Conservation (phyloP, 805 yeast species). For the Yarrowia yakushimensis region DNA sequence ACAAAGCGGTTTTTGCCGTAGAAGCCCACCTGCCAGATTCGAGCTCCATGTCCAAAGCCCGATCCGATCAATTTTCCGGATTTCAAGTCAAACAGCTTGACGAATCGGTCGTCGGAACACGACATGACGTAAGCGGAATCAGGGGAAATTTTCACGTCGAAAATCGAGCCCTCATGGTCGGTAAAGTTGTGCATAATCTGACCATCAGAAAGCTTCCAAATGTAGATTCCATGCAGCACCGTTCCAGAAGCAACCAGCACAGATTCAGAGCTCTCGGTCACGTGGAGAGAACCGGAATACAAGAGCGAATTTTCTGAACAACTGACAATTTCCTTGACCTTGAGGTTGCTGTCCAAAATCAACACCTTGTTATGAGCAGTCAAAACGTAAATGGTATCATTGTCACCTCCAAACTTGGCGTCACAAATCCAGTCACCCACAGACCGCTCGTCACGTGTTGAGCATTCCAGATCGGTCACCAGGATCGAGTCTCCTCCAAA, state of each 20-base stretch:
- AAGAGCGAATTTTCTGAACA: conserved; percentile 75
- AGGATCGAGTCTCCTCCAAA: conserved; percentile 75
- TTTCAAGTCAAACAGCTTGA: conserved; percentile 65
- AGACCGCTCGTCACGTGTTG: conserved; percentile 36
- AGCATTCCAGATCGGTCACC: conserved; percentile 40
- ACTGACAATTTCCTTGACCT: conserved; percentile 39
- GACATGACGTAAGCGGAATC: conserved; percentile 58
- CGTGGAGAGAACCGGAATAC: conserved; percentile 75
- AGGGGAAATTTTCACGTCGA: conserved; percentile 64
- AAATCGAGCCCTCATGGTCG: conserved; percentile 89
- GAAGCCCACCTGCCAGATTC: conserved; percentile 83
- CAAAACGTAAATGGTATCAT: conserved; percentile 48
- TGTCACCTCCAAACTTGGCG: conserved; percentile 48
- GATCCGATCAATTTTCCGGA: conserved; percentile 60
- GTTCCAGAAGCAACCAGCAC: conserved; percentile 83
- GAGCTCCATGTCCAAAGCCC: conserved; percentile 96
- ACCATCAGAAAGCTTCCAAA: conserved; percentile 54
- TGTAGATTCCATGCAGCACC: conserved; percentile 78
- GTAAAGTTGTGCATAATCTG: conserved; percentile 52
- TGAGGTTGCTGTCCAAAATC: conserved; percentile 36
- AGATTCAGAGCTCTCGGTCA: conserved; percentile 36
- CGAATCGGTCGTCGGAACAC: conserved; percentile 93
- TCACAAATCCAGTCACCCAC: conserved; percentile 79
- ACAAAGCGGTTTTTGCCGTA: conserved; percentile 45
- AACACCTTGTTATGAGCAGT: conserved; percentile 78